These are phyloP conservation scores for Aschersonia sp. DNA, from an alignment of 2,329 filamentous ascomycete genomes.

Conservation along the genomic window DNA sequence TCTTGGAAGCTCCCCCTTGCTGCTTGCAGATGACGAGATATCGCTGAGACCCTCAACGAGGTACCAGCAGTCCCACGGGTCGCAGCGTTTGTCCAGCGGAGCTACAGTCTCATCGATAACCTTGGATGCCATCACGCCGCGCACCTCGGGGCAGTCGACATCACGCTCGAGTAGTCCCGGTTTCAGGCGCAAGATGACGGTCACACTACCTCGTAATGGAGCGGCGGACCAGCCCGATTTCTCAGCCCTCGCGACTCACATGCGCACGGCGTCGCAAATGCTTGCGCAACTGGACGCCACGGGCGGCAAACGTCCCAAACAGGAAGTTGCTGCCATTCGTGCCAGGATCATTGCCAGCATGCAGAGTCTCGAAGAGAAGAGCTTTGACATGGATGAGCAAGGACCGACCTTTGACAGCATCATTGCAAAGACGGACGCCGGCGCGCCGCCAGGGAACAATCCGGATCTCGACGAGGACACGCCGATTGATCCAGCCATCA, in stretches of 20 bases:
- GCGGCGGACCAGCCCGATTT: conserved; percentile 62
- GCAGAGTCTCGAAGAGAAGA: conserved; percentile 77
- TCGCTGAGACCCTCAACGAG: conserved; percentile 12
- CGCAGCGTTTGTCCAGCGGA: conserved; percentile 46
- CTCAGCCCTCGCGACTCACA: conserved; percentile 70
- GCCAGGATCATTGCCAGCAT: conserved; percentile 83
- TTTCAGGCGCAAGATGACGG: conserved; percentile 42
- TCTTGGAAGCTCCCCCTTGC: conserved; percentile 56
- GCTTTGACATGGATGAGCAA: conserved; percentile 61
- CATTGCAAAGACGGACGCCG: conserved; percentile 55
- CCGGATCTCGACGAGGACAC: conserved; percentile 42
- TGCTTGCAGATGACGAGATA: conserved; percentile 41
- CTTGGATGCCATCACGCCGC: conserved; percentile 48
- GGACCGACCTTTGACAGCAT: conserved; percentile 70
- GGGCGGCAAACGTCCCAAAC: conserved; percentile 63
- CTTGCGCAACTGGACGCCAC: conserved; percentile 70
- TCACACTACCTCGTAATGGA: conserved; percentile 38
- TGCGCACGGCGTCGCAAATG: conserved; percentile 81
- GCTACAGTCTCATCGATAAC: conserved; percentile 44
- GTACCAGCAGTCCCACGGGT: conserved; percentile 13
- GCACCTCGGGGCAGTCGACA: conserved; percentile 52
- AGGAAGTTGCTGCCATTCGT: conserved; percentile 70
- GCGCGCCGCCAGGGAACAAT: conserved; percentile 21
- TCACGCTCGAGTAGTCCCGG: conserved; percentile 57
- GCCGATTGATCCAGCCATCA: conserved; percentile 37